Percentiles rank a stretch among this genome's conserved stretches.
phyloP scores from a whole-genome alignment of 179 eudicot species.

The Amaranthus tricolor region DNA sequence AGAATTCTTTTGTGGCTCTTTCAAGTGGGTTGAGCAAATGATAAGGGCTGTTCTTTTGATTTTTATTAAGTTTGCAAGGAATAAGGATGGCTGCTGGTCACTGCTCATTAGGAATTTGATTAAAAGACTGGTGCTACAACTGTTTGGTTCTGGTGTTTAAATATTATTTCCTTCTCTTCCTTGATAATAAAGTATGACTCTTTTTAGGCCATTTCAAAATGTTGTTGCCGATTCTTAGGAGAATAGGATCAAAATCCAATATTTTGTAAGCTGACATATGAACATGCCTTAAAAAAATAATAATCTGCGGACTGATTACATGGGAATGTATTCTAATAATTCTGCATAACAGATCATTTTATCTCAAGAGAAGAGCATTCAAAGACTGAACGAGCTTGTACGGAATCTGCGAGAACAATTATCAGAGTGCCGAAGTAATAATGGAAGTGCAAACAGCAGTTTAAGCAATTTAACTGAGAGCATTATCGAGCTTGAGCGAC shows the following conservation, averaged over 20 bases:
- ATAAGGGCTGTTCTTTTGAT: not conserved
- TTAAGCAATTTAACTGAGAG: slow-evolving; percentile 52
- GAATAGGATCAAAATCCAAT: not conserved
- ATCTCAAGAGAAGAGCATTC: slow-evolving; percentile 90
- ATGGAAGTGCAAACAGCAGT: slow-evolving; percentile 42
- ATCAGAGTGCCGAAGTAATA: slow-evolving; percentile 51
- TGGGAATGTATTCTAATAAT: not conserved
- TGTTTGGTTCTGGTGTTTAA: not conserved
- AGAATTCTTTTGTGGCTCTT: not conserved
- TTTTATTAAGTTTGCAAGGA: not conserved
- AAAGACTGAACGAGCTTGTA: slow-evolving; percentile 77
- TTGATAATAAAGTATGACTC: not conserved
- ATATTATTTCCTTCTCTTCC: not conserved
- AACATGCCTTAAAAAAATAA: not conserved
- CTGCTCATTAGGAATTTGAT: not conserved
- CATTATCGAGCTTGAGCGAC: slow-evolving; percentile 59
- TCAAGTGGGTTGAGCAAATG: not conserved
- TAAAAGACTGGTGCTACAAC: not conserved
- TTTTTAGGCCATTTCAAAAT: not conserved
- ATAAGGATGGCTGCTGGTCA: not conserved
- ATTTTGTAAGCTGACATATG: not conserved
- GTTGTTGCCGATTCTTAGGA: not conserved
- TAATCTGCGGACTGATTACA: too few relatives aligned
- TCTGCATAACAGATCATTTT: slow-evolving; percentile 62
- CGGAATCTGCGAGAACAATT: slow-evolving; percentile 67